Base-by-base conservation (phyloP, 2,329 filamentous ascomycete species). In the Ophioceras dolichostomum region DNA sequence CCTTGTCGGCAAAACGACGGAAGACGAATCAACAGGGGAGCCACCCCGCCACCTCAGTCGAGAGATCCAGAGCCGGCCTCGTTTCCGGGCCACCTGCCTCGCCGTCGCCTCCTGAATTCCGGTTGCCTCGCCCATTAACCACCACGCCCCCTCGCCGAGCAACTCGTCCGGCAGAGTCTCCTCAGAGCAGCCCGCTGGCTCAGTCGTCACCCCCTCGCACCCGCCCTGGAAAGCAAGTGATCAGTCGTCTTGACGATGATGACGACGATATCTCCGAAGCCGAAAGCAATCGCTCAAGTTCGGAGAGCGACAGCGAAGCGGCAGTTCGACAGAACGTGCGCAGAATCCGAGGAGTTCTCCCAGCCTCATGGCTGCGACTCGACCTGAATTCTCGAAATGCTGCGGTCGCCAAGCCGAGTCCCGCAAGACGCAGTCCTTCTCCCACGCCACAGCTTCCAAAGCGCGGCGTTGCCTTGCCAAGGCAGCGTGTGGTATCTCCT, bases 281-380 rank as follows among this genome's bases (percentile, higher is more conserved):
- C n/a, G n/a, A n/a, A n/a, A n/a, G n/a, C n/a, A n/a, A 26, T 26
- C 8, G 22, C 22, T 26, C 12, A 12, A 26, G 12, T 26, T 26
- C 22, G 22, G 22, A 26, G n/a, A 56, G 58, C 9, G 56, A 56
- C 26, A 63, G 56, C 35, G 66, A 65, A 4, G 56, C 57, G 2
- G 62, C 57, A 10, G 58, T 60, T 19, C 53, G 51, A 8, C 51
- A 48, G 16, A 57, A 61, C 39, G 58, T 59, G 26, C 65, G 56
- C 37, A 61, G 63, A 36, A 73, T 80, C 34, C 65, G 65, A 37
- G 75, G 76, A 17, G 75, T 80, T 7, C 61, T 80, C 32, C 76
- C 76, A 28, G 76, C 76, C n/a, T 81, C 76, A 5, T 79, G 76
- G 70, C 61, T 80, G 39, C 67, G 76, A 30, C 52, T 81, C 18